Conservation (phyloP, 805 yeast genomes). For the Ogataea corticis region DNA sequence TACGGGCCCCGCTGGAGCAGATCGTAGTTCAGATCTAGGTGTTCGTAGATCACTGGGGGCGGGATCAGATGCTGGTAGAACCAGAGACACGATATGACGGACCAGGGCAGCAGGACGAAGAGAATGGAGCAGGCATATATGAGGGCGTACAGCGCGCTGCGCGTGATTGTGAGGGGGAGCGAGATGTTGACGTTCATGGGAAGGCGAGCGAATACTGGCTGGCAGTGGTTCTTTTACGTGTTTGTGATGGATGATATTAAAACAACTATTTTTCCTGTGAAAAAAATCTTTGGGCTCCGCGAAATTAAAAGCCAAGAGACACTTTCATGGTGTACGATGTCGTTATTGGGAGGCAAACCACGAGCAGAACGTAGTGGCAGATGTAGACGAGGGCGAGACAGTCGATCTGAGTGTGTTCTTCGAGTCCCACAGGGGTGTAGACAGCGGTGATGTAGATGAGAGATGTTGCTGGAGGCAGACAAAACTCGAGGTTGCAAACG, state of each 20-base stretch:
- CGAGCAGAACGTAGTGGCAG: constrained; percentile 68
- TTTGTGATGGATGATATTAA: background rate
- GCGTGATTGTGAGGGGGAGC: constrained; percentile 26
- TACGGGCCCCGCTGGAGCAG: constrained; percentile 26
- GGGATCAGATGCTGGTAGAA: constrained; percentile 35
- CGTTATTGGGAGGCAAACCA: constrained; percentile 70
- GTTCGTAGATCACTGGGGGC: constrained; percentile 15
- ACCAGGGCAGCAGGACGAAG: constrained; percentile 35
- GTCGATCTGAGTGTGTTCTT: constrained; percentile 70
- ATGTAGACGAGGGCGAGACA: constrained; percentile 77
- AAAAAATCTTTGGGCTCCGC: too few species aligned
- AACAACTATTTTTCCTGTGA: background rate
- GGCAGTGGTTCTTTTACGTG: background rate
- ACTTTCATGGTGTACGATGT: constrained; percentile 67
- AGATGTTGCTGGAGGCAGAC: constrained; percentile 86
- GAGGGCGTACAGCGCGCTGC: constrained; percentile 20
- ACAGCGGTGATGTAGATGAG: constrained; percentile 87
- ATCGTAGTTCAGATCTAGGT: constrained; percentile 23
- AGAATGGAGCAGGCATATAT: constrained; percentile 18
- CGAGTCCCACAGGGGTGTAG: constrained; percentile 64
- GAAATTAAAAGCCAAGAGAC: constrained; percentile 38
- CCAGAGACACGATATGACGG: constrained; percentile 32
- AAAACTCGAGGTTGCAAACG: constrained; percentile 70
- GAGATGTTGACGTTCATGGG: constrained; percentile 24
- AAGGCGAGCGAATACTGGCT: too few species aligned